Conservation (phyloP, 148 eudicot genomes). For the Camellia granthamiana region DNA sequence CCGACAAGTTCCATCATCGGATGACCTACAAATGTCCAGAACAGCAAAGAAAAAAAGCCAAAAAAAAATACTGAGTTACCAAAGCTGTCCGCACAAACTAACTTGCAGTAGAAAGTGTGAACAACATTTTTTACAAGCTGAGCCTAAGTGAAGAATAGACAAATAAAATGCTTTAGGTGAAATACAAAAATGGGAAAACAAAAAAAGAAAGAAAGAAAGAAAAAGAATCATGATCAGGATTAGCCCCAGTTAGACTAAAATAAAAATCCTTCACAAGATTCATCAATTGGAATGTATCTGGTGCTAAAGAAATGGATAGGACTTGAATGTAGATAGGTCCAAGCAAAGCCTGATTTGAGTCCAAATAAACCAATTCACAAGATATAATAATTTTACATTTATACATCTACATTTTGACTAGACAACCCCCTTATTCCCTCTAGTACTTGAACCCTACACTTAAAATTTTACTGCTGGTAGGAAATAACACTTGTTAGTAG, state of each 20-base stretch:
- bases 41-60: slow-evolving; percentile 6
- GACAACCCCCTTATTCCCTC: no score
- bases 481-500: no score
- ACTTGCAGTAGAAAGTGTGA: background rate
- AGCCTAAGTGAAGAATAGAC: background rate
- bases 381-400: no score
- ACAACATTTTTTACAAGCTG: background rate
- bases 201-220: background rate
- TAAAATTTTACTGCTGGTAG: no score
- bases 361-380: no score
- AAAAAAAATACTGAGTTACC: slow-evolving; percentile 1
- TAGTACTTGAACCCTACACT: no score
- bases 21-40: slow-evolving; percentile 51
- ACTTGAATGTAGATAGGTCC: no score
- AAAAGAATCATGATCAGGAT: background rate
- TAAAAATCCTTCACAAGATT: background rate
- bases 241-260: background rate
- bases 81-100: background rate
- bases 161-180: background rate
- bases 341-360: no score
- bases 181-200: background rate
- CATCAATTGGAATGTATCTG: background rate
- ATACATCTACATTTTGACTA: no score
- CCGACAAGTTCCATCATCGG: slow-evolving; percentile 97
- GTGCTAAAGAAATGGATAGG: background rate